Evolutionary conservation across 345 rosid species (phyloP), one percentile per base, ranked within the genome.

Genomic region (Pistacia vera): DNA sequence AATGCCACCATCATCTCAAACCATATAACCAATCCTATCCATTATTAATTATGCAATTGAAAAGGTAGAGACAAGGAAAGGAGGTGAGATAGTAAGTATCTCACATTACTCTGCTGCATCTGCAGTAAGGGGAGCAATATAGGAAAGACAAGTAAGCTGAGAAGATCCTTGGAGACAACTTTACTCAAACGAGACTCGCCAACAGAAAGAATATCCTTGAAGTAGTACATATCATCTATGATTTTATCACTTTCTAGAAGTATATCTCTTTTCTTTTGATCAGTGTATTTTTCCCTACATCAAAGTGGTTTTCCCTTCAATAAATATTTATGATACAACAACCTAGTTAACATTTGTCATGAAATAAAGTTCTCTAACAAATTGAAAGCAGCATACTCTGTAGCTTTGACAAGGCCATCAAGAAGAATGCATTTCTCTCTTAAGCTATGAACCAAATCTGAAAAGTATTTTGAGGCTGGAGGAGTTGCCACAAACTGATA

Each of bases 221-320:
- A 82, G 83, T 89, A 89, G 88, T 87, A 91, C 33, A 91, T 80
- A 72, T 91, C 91, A 71, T 91, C 95, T 58, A 78, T 83, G 64
- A 89, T 76, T 81, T 88, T 85, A 74, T 91, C 93, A 70, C 88
- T 75, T 75, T 85, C 84, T 72, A 81, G 58, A 73, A 81, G 82
- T 55, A 91, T 69, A 49, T 76, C 78, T 66, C 74, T 79, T 72
- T 71, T 81, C 77, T 75, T 83, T 70, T 75, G 79, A 63, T 44
- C 33, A 77, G 68, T 67, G 68, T 56, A 48, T 33, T 55, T 79
- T 74, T 81, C 86, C 73, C 93, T 89, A 88, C 86, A 78, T 54
- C 78, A 80, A 64, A 64, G 46, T 56, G 48, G 18, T 64, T 66
- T 72, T 8, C 6, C 49, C 49, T 22, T 66, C 63, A 65, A 60